phyloP scores from a whole-genome alignment of 306 rosid genomes.

The Alnus rubra region DNA sequence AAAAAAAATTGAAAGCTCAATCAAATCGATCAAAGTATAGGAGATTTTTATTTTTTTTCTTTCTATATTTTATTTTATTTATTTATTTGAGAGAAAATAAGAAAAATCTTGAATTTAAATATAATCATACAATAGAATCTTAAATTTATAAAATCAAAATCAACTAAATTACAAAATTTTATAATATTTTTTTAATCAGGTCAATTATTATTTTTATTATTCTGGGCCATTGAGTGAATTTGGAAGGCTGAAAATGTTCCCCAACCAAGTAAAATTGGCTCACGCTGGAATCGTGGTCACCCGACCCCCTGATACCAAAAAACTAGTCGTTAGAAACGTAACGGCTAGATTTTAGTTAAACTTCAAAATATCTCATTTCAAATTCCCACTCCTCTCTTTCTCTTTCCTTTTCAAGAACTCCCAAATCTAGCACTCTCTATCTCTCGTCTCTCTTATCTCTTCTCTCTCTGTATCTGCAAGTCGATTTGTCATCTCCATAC shows the following conservation, averaged over 20 bases:
- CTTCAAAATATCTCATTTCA: constrained; percentile 34
- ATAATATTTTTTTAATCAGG: not conserved
- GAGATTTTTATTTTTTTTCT: too few species aligned
- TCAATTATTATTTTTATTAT: not conserved
- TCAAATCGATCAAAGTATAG: too few species aligned
- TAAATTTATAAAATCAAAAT: not conserved
- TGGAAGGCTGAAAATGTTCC: not conserved
- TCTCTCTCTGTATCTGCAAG: constrained; percentile 7
- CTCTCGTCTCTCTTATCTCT: constrained; percentile 16
- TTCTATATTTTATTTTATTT: too few species aligned
- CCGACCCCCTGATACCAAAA: not conserved
- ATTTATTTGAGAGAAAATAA: too few species aligned
- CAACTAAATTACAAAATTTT: not conserved
- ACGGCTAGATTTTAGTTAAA: constrained; percentile 68
- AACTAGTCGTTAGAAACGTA: constrained; percentile 56
- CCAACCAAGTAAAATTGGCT: not conserved
- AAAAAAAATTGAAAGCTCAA: too few species aligned
- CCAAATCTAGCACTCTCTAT: constrained; percentile 7
- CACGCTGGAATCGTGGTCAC: not conserved
- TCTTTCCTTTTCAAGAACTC: constrained; percentile 18
- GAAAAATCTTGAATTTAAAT: too few species aligned
- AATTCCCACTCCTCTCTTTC: constrained; percentile 11
- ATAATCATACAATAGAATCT: too few species aligned
- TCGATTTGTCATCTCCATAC: constrained; percentile 4
- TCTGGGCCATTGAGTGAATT: not conserved